Evolutionary conservation across 179 eudicot species (phyloP), one percentile per base, ranked within the genome.

Genomic region (Corrigiola litoralis): DNA sequence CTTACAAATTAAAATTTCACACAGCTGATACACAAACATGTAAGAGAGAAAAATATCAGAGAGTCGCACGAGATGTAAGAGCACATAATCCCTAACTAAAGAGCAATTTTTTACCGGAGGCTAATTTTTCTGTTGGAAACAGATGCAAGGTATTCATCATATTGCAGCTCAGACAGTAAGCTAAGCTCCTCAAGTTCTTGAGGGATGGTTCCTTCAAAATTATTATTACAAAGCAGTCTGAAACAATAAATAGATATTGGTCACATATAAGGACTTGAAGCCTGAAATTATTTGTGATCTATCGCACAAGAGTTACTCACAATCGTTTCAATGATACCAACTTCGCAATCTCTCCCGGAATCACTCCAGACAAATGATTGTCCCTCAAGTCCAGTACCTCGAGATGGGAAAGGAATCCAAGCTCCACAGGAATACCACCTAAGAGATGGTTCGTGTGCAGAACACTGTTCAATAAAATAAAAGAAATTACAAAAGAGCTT

Each of bases 331-430:
- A 57, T 28, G 90, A 88, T 42, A 34, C 64, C 66, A 88, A 66
- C 20, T 67, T 68, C 61, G 80, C 79, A 62, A 95, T 73, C 59
- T 82, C 95, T 16, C 74, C 71, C 1, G 99, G 99, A 73, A 95
- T 70, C 20, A 41, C 65, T 65, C 99, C 99, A 48, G 66, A 77
- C 74, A 92, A 79, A 61, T 72, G 69, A 63, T 92, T 92, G 51
- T 68, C 78, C 63, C 95, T 82, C 83, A 92, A 82, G 80, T 92
- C 98, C 69, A 92, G 72, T 40, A 89, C 77, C 74, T 92, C 95
- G 41, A 92, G 74, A 67, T 36, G 75, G 49, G 62, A 45, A 37
- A 92, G 91, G 48, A 38, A 68, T 56, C 84, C 89, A 62, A 89
- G 50, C 72, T 87, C 86, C 29, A 61, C 63, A 23, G 98, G 98